Base-by-base conservation (phyloP, 192 early-diverging fungal species). In the Coemansia sp. region DNA sequence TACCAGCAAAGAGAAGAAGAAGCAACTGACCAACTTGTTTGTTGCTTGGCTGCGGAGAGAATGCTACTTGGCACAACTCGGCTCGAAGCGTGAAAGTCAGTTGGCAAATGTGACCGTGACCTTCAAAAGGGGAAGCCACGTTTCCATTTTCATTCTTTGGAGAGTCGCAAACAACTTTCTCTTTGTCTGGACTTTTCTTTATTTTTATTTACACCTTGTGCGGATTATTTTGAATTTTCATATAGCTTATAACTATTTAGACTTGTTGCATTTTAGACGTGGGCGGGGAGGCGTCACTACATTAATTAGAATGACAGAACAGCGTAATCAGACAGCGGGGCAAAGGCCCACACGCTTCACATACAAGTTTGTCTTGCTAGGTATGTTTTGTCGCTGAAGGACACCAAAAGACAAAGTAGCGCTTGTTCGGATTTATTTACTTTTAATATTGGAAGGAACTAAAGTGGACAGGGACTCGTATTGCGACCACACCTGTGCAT, bases 341-440 rank as follows among this genome's bases (percentile, higher is more conserved):
- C 34, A 59, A 28, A 71, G 82, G 83, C 67, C 55, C 52, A 94
- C 91, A 65, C 87, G 89, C 59, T 90, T 89, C 69, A 91, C 91
- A 63, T 95, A 96, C 69, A 98, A 97, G 66, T 89, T 98, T 50
- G 96, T 98, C 50, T 84, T 98, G 48, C 85, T 98, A 56, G 95
- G 95, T 88, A 83, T 62, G 61, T 26, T 32, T 27, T 60, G 24
- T 27, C 19, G 16, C 4, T 21, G 4, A 49, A 18, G 12, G 38
- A 44, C 12, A 44, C 3, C 38, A 16, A 0, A n/a, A 16, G 38
- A 44, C 38, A 16, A 16, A 44, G 12, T 44, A 44, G 9, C 12
- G 38, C 38, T 44, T 0, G 12, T 44, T 16, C 38, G 12, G 32
- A n/a, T n/a, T 44, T 44, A 3, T 44, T 44, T 44, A 44, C 8